phyloP scores from a whole-genome alignment of 176 grass and related monocot genomes.

The Alloteropsis semialata region DNA sequence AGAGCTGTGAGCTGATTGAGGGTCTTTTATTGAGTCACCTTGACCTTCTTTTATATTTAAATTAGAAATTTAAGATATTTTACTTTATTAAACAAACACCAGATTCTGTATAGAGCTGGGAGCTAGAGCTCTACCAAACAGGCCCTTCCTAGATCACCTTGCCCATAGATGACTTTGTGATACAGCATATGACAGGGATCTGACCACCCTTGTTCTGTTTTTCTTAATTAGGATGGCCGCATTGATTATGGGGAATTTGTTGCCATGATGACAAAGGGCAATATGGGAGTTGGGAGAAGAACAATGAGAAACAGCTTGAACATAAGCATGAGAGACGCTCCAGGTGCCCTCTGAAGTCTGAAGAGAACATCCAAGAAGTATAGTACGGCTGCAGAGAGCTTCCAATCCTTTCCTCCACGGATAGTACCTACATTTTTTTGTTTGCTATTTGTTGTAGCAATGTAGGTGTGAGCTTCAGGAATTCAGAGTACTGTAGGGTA shows the following conservation, averaged over 20 bases:
- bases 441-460: conserved; percentile 18
- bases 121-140: too few relatives aligned
- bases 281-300: conserved; percentile 59
- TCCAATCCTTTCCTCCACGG: not conserved
- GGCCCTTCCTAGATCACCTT: not conserved
- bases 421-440: conserved; percentile 30
- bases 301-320: conserved; percentile 61
- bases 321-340: conserved; percentile 35
- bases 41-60: too few relatives aligned
- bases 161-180: not conserved
- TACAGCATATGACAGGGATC: not conserved
- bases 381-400: not conserved
- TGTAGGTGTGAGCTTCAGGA: conserved; percentile 32
- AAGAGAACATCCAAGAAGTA: not conserved
- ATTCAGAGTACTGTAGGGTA: not conserved
- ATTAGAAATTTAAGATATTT: too few relatives aligned
- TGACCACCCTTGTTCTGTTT: not conserved
- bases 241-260: conserved; percentile 72
- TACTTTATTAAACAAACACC: too few relatives aligned
- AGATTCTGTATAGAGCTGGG: too few relatives aligned
- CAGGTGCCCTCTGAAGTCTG: conserved; percentile 16
- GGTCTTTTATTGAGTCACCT: too few relatives aligned
- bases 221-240: conserved; percentile 39
- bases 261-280: conserved; percentile 71
- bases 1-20: too few relatives aligned